Evolutionary conservation across 441 rosid genomes (phyloP).

Genomic region (Gossypium schwendimanii): DNA sequence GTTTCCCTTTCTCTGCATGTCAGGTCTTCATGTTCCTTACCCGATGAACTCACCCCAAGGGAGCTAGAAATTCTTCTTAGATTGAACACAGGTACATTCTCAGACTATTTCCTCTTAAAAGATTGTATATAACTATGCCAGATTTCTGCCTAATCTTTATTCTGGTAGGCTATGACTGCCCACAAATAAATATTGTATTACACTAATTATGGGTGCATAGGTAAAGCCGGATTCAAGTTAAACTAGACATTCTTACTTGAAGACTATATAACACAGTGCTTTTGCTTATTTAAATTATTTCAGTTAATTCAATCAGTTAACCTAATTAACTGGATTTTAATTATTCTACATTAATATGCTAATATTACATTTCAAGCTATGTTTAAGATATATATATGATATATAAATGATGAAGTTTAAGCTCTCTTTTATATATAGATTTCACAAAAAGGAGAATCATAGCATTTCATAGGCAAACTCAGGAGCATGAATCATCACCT

Average conservation of each 20-base stretch:
- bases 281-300: background rate
- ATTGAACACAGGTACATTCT: slow-evolving; percentile 40
- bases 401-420: background rate
- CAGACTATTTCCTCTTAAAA: background rate
- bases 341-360: background rate
- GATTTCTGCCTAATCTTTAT: background rate
- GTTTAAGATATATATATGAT: too few species aligned
- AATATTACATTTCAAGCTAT: background rate
- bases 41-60: slow-evolving; percentile 49
- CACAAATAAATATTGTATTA: background rate
- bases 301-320: background rate
- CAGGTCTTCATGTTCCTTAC: slow-evolving; percentile 58
- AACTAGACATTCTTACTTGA: background rate
- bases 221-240: background rate
- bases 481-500: slow-evolving; percentile 35
- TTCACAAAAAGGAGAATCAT: slow-evolving; percentile 46
- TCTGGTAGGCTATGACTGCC: background rate
- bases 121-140: background rate
- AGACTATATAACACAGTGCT: background rate
- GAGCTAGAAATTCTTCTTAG: slow-evolving; percentile 52
- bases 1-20: background rate
- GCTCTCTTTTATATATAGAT: slow-evolving; percentile 23
- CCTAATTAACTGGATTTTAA: background rate
- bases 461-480: slow-evolving; percentile 25
- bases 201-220: background rate